Evolutionary conservation across 176 grass and related monocot species (phyloP).

Genomic region (Tillandsia fasciculata): DNA sequence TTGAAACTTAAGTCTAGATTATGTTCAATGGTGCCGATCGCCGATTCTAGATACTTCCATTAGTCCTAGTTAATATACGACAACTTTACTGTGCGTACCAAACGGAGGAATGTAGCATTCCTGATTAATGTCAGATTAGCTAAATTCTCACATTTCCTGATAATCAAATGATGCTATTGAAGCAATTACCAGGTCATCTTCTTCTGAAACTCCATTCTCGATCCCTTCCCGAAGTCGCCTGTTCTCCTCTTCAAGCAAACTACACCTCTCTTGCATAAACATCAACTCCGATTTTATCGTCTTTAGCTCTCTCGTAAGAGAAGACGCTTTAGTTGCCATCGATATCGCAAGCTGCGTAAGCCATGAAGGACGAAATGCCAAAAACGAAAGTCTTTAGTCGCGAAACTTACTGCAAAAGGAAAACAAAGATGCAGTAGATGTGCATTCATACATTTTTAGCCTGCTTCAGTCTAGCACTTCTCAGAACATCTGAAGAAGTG

Average conservation of each 20-base stretch:
- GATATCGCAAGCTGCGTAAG: constrained; percentile 58
- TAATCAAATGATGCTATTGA: background rate
- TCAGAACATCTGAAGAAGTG: constrained; percentile 9
- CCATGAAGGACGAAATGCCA: background rate
- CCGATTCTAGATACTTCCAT: too few species aligned
- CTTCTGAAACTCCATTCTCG: constrained; percentile 47
- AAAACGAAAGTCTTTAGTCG: constrained; percentile 4
- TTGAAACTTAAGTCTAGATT: too few species aligned
- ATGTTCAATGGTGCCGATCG: too few species aligned
- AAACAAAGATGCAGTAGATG: background rate
- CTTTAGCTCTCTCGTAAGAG: constrained; percentile 73
- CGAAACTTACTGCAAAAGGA: constrained; percentile 5
- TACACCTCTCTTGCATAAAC: constrained; percentile 75
- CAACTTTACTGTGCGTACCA: too few species aligned
- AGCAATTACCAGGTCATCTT: constrained; percentile 84
- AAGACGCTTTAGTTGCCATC: constrained; percentile 66
- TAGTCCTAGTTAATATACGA: too few species aligned
- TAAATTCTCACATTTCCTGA: background rate
- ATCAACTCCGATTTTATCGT: constrained; percentile 73
- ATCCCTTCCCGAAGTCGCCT: constrained; percentile 54
- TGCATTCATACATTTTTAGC: constrained; percentile 24
- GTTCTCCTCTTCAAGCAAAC: constrained; percentile 85
- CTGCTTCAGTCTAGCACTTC: constrained; percentile 27
- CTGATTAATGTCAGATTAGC: background rate
- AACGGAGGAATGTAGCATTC: background rate